Evolutionary conservation across 768 basidiomycete species (phyloP), one percentile per base, ranked within the genome.

Genomic region (Kwoniella pini): DNA sequence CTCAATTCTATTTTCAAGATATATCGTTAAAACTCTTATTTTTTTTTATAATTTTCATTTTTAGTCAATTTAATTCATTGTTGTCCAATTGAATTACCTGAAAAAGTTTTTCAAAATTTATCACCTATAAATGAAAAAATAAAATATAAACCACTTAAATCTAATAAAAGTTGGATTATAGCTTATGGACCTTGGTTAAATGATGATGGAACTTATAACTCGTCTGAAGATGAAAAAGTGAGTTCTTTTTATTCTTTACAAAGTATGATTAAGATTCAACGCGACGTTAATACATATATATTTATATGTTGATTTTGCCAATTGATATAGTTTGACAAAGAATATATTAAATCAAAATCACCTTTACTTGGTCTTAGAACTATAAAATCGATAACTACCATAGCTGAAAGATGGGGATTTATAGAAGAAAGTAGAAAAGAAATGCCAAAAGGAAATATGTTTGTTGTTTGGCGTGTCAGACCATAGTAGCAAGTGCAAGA

Each of bases 61-160:
- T 12, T 31, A 71, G 68, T 72, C 49, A 72, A 72, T 46, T 26
- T 72, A 7, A 54, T 72, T 5, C 71, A 72, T 31, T 72, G 71
- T 45, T 58, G 54, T 38, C 68, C 65, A 2, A 13, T 30, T 1
- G 48, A 51, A 4, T 39, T 61, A 17, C 68, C 68, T 24, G 68
- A 67, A 36, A 12, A 67, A 11, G 57, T 72, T 30, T 72, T 72
- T 52, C 36, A 42, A 7, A 56, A 67, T n/a, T 46, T 69, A 38
- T 69, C 71, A 11, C 63, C 63, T 19, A 31, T 38, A 12, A 55
- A 10, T 15, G 11, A 22, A 15, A 15, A 12, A n/a, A 22, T n/a
- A 15, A 48, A 39, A 13, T 28, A 40, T n/a, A 43, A 43, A 38
- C n/a, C 17, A 2, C 22, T 68, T 4, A 36, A 65, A 15, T 17